phyloP scores from a whole-genome alignment of 106 monocot genomes.

The Allium fistulosum region DNA sequence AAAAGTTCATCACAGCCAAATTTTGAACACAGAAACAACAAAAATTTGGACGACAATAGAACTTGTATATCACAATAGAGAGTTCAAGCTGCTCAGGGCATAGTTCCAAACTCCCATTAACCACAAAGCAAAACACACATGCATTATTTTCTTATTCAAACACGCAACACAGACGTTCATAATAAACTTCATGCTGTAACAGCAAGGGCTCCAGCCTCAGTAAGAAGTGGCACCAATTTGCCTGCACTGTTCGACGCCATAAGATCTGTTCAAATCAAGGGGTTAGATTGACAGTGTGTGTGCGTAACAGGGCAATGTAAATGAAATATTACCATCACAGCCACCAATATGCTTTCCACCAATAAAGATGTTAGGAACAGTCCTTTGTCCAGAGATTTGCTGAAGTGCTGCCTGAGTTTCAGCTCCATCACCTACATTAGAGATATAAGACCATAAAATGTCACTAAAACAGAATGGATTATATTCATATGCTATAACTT shows the following conservation, averaged over 20 bases:
- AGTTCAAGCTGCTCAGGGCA: no score
- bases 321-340: conserved; percentile 52
- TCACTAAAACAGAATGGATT: no score
- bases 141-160: no score
- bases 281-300: not conserved
- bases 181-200: conserved; percentile 6
- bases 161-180: not conserved
- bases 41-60: no score
- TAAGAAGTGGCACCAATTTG: conserved; percentile 71
- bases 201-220: conserved; percentile 61
- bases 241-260: conserved; percentile 37
- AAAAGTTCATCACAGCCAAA: no score
- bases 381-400: conserved; percentile 77
- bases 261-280: conserved; percentile 19
- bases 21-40: no score
- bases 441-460: not conserved
- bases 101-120: no score
- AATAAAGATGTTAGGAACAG: conserved; percentile 88
- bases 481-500: no score
- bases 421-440: conserved; percentile 62
- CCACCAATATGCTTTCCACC: conserved; percentile 85
- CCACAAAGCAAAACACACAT: no score
- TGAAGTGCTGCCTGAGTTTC: conserved; percentile 57
- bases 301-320: not conserved
- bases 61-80: no score